A percentile compares a stretch with the other conserved stretches of the same genome.
These are phyloP conservation scores for Heliocybe sulcata DNA, from an alignment of 1,284 basidiomycete species.

Conservation along the genomic window DNA sequence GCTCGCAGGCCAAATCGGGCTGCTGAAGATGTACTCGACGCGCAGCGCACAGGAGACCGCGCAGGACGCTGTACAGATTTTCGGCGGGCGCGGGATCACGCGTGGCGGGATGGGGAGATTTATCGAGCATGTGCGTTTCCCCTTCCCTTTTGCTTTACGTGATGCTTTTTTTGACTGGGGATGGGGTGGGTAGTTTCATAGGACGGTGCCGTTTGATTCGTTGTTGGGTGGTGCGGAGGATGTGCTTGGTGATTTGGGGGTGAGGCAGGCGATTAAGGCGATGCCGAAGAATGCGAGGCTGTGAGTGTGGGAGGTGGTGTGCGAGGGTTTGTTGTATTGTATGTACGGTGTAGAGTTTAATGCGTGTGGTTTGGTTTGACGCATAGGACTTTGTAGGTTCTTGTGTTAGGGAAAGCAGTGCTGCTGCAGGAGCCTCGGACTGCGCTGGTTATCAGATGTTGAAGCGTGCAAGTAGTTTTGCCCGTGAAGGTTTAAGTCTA, in stretches of 20 bases:
- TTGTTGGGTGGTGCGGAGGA: slow-evolving; percentile 69
- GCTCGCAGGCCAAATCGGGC: slow-evolving; percentile 49
- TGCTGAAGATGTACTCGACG: slow-evolving; percentile 73
- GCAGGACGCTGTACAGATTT: slow-evolving; percentile 74
- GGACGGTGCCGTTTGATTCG: slow-evolving; percentile 59
- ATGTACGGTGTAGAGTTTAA: too few relatives aligned
- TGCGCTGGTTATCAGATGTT: too few relatives aligned
- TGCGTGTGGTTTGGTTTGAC: too few relatives aligned
- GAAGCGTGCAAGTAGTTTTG: too few relatives aligned
- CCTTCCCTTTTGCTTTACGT: too few relatives aligned
- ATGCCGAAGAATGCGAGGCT: slow-evolving; percentile 58
- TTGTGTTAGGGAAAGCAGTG: too few relatives aligned
- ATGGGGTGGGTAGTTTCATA: slow-evolving; percentile 66
- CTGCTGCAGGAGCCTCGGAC: too few relatives aligned
- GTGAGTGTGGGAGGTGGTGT: too few relatives aligned
- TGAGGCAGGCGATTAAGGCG: slow-evolving; percentile 57
- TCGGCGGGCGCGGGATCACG: slow-evolving; percentile 77
- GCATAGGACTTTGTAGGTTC: too few relatives aligned
- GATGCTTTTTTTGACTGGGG: too few relatives aligned
- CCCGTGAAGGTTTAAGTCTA: too few relatives aligned
- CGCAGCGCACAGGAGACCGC: slow-evolving; percentile 67
- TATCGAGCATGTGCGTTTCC: slow-evolving; percentile 63
- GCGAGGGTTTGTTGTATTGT: too few relatives aligned
- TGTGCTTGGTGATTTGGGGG: slow-evolving; percentile 63
- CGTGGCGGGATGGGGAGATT: slow-evolving; percentile 65